phyloP scores from a whole-genome alignment of 2,329 filamentous ascomycete genomes.

The Lasiodiplodia sp. region DNA sequence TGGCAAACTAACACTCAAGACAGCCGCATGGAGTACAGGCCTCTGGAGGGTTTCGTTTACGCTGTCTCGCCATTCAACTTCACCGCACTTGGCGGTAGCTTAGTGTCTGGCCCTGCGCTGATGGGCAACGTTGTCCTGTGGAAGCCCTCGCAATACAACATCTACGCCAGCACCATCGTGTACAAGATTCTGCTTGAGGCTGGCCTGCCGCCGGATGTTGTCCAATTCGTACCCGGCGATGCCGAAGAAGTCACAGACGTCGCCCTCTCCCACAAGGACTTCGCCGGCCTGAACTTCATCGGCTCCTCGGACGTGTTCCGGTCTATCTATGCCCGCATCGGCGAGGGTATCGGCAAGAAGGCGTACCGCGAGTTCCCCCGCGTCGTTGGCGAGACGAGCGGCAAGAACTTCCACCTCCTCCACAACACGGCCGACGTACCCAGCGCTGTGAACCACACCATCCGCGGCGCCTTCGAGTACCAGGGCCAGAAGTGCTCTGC shows the following conservation, averaged over 20 bases:
- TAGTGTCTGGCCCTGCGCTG: constrained; percentile 81
- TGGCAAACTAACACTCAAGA: constrained; percentile 33
- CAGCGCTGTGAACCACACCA: constrained; percentile 81
- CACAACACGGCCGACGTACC: constrained; percentile 78
- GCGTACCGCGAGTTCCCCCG: constrained; percentile 85
- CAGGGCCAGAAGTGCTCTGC: constrained; percentile 93
- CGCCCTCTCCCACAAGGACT: constrained; percentile 77
- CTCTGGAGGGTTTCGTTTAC: constrained; percentile 97
- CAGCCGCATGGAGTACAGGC: constrained; percentile 80
- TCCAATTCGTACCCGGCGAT: constrained; percentile 92
- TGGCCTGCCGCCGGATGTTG: constrained; percentile 84
- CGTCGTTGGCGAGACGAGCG: constrained; percentile 88
- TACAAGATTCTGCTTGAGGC: constrained; percentile 92
- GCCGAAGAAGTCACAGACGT: constrained; percentile 82
- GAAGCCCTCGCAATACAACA: constrained; percentile 91
- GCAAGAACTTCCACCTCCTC: constrained; percentile 91
- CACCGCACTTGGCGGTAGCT: constrained; percentile 89
- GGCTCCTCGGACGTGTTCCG: constrained; percentile 93
- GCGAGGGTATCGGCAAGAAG: constrained; percentile 78
- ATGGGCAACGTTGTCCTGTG: constrained; percentile 95
- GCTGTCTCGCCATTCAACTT: constrained; percentile 96
- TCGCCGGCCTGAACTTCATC: constrained; percentile 91
- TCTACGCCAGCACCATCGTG: constrained; percentile 86
- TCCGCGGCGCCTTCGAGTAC: constrained; percentile 88
- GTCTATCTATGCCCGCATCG: constrained; percentile 86